Percentiles rank a stretch among this genome's conserved stretches.
Evolutionary conservation across 257 asterid species (phyloP).

Genomic region (Cinchona pubescens): DNA sequence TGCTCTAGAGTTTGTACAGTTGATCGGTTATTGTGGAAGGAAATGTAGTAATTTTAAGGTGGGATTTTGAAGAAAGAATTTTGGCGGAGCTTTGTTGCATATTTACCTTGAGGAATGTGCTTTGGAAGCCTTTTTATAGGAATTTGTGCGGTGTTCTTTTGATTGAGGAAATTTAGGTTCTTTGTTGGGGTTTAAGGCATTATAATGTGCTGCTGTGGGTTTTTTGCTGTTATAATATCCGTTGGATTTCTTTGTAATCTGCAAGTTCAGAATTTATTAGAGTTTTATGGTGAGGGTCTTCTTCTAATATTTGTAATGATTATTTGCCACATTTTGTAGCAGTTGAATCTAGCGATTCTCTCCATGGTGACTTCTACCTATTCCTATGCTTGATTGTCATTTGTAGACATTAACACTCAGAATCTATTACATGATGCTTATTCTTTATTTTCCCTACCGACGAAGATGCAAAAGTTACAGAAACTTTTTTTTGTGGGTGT

Average conservation of each 20-base stretch:
- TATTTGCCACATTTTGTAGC: background rate
- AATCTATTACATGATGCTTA: background rate
- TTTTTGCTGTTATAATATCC: background rate
- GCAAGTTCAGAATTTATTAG: background rate
- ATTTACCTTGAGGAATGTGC: background rate
- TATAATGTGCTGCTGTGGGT: background rate
- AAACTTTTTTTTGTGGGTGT: background rate
- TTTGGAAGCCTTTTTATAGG: background rate
- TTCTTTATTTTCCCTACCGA: background rate
- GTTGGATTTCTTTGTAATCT: background rate
- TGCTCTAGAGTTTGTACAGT: background rate
- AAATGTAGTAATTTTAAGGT: background rate
- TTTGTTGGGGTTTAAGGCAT: background rate
- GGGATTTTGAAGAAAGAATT: background rate
- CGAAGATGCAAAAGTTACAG: background rate
- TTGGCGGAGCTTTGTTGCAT: background rate
- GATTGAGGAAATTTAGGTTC: conserved; percentile 1
- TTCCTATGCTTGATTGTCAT: background rate
- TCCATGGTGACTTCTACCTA: background rate
- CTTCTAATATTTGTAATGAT: background rate
- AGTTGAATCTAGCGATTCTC: background rate
- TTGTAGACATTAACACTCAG: background rate
- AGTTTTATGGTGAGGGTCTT: background rate
- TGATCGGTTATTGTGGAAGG: background rate
- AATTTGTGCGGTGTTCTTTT: background rate